A percentile compares a stretch with the other conserved stretches of the same genome.
These are phyloP conservation scores for Schizosaccharomyces osmophilus DNA, from an alignment of 805 yeast genomes.

Conservation along the genomic window DNA sequence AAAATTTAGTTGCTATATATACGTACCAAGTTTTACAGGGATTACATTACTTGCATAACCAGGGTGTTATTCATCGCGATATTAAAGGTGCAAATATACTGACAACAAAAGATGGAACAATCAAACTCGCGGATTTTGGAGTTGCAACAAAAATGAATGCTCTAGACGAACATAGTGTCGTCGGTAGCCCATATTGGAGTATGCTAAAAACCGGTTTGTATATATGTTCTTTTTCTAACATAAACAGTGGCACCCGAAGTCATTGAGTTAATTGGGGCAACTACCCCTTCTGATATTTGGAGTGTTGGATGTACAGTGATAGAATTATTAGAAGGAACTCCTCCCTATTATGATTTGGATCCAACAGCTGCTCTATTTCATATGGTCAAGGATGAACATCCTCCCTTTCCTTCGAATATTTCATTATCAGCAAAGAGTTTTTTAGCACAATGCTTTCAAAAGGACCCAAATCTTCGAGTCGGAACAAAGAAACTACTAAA, in stretches of 20 bases:
- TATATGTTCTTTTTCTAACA: no score
- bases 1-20: slow-evolving; percentile 24
- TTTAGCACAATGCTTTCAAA: slow-evolving; percentile 42
- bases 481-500: slow-evolving; percentile 29
- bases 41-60: slow-evolving; percentile 37
- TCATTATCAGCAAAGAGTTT: slow-evolving; percentile 24
- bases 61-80: slow-evolving; percentile 55
- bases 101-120: slow-evolving; percentile 34
- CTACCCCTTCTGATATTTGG: slow-evolving; percentile 65
- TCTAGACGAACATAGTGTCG: slow-evolving; percentile 13
- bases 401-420: slow-evolving; percentile 33
- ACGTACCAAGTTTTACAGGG: slow-evolving; percentile 35
- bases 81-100: slow-evolving; percentile 54
- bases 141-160: slow-evolving; percentile 28
- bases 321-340: slow-evolving; percentile 63
- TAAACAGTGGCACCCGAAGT: slow-evolving; percentile 75
- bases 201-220: neutral
- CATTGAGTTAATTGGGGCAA: slow-evolving; percentile 58
- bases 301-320: slow-evolving; percentile 85
- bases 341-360: slow-evolving; percentile 59
- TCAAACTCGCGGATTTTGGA: slow-evolving; percentile 57
- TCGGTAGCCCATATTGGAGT: slow-evolving; percentile 87
- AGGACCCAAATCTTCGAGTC: slow-evolving; percentile 34
- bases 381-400: slow-evolving; percentile 49
- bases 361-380: slow-evolving; percentile 68